These are phyloP conservation scores for Citrus trifoliata DNA, from an alignment of 345 rosid species.

Conservation along the genomic window DNA sequence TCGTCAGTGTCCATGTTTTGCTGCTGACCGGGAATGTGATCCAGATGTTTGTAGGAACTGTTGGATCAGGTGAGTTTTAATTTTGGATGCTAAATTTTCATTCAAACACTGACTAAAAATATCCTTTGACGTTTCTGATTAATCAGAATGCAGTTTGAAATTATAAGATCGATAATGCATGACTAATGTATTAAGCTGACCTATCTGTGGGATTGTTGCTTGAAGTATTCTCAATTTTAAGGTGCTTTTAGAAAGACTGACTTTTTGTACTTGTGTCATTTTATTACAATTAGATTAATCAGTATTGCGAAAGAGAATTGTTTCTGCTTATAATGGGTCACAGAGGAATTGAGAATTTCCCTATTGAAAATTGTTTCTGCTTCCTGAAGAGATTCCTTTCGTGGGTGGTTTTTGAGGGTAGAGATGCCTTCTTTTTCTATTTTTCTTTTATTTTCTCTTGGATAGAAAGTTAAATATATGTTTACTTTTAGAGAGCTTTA, in stretches of 20 bases:
- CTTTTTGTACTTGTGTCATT: not conserved
- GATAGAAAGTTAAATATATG: not conserved
- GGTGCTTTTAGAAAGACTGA: not conserved
- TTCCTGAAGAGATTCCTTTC: not conserved
- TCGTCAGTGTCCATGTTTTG: slow-evolving; percentile 99
- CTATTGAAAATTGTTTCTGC: not conserved
- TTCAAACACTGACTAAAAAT: not conserved
- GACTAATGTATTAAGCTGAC: not conserved
- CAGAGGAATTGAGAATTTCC: no score
- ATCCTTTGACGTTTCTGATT: not conserved
- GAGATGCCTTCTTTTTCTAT: not conserved
- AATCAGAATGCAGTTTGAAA: not conserved
- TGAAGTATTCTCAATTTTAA: not conserved
- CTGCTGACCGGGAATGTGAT: slow-evolving; percentile 99
- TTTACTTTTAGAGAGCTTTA: not conserved
- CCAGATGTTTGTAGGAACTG: slow-evolving; percentile 99
- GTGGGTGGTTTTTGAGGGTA: not conserved
- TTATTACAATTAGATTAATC: not conserved
- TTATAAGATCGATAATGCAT: not conserved
- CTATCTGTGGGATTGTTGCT: not conserved
- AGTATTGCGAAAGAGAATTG: not conserved
- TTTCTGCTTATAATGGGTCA: not conserved
- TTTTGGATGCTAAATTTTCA: slow-evolving; percentile 9
- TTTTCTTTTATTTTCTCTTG: no score
- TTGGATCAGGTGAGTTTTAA: slow-evolving; percentile 86